Evolutionary conservation across 768 basidiomycete genomes (phyloP).

Genomic region (Podaxis rugospora): DNA sequence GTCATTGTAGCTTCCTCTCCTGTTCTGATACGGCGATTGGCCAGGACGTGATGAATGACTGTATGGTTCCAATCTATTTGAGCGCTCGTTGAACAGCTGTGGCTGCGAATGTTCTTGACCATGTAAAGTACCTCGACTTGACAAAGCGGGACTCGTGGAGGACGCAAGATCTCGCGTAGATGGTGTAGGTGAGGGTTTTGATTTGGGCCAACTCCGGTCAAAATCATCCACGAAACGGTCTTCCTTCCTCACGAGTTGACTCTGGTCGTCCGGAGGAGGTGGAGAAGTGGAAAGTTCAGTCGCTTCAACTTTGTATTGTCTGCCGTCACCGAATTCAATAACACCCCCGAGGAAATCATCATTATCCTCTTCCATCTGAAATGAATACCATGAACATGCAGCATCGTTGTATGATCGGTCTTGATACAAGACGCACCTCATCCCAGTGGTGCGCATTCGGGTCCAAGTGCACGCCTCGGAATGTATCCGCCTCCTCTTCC

Average conservation of each 20-base stretch:
- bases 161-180: constrained; percentile 34
- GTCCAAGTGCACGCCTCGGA: constrained; percentile 89
- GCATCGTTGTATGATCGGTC: constrained; percentile 2
- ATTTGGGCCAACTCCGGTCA: constrained; percentile 94
- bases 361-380: constrained; percentile 87
- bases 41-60: constrained; percentile 43
- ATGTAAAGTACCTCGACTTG: constrained; percentile 19
- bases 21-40: constrained; percentile 35
- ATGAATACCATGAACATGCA: constrained; percentile 10
- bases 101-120: constrained; percentile 6
- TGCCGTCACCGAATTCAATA: constrained; percentile 95
- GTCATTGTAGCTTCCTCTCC: constrained; percentile 44
- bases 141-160: constrained; percentile 19
- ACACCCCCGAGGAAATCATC: constrained; percentile 85
- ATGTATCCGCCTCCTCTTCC: constrained; percentile 86
- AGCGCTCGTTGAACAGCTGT: constrained; percentile 91
- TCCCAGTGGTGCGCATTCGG: constrained; percentile 98
- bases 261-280: constrained; percentile 16
- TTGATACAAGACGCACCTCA: constrained; percentile 59
- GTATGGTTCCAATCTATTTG: constrained; percentile 86
- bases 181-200: constrained; percentile 43
- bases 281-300: constrained; percentile 28
- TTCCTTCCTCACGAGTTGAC: constrained; percentile 65
- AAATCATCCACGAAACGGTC: constrained; percentile 93
- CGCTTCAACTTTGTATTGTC: constrained; percentile 80